Percentiles rank a stretch among this genome's conserved stretches.
Conservation (phyloP, 2,329 filamentous ascomycete genomes). For the Fusarium tupiense region DNA sequence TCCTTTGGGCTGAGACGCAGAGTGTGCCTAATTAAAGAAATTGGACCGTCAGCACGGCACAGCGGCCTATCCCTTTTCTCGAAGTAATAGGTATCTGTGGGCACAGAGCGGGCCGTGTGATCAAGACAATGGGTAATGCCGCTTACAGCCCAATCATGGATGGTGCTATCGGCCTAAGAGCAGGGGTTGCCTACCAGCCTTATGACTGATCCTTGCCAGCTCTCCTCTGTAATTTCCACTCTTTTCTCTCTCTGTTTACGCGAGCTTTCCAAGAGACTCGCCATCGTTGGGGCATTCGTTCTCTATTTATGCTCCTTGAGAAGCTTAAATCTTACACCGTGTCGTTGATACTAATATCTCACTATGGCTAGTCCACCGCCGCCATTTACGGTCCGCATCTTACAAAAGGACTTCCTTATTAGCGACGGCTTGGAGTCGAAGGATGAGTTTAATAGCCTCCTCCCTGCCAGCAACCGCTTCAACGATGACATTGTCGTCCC, state of each 20-base stretch:
- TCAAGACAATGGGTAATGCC: background rate
- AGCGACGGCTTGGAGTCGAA: background rate
- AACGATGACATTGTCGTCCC: slow-evolving; percentile 28
- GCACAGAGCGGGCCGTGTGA: background rate
- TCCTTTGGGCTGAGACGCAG: background rate
- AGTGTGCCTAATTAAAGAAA: background rate
- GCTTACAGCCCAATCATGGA: background rate
- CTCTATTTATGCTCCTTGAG: background rate
- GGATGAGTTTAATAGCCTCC: background rate
- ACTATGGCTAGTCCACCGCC: slow-evolving; percentile 20
- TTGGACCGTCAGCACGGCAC: background rate
- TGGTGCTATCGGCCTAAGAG: background rate
- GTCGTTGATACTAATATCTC: background rate
- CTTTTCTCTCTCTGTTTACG: background rate
- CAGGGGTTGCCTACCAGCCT: slow-evolving; percentile 9
- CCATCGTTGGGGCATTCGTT: background rate
- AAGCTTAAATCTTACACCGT: background rate
- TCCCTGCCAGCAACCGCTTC: slow-evolving; percentile 24
- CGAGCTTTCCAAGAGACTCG: background rate
- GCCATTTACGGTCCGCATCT: slow-evolving; percentile 18
- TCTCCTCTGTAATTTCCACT: slow-evolving; percentile 11
- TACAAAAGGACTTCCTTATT: background rate
- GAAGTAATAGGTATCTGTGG: background rate
- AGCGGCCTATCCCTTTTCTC: background rate
- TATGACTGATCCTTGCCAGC: slow-evolving; percentile 20